A percentile compares a stretch with the other conserved stretches of the same genome.
Evolutionary conservation across 257 asterid genomes (phyloP).

Genomic region (Osmanthus fragrans): DNA sequence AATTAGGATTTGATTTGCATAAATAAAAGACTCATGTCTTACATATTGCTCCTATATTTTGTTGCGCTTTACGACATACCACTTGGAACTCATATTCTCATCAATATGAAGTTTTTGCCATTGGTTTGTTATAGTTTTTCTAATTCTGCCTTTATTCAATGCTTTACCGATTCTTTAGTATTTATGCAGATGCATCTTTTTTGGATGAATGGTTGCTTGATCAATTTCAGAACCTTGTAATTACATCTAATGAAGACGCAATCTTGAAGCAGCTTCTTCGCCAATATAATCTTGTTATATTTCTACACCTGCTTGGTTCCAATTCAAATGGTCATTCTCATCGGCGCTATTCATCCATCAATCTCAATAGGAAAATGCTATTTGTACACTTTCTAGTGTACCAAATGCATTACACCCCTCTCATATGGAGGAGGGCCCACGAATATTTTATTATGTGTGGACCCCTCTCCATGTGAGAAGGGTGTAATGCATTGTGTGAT

Average conservation of each 20-base stretch:
- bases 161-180: conserved; percentile 30
- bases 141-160: neutral
- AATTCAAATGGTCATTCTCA: conserved; percentile 99
- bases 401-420: no score
- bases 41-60: conserved; percentile 86
- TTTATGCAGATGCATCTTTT: conserved; percentile 89
- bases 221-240: conserved; percentile 77
- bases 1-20: no score
- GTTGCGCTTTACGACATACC: conserved; percentile 83
- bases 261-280: conserved; percentile 76
- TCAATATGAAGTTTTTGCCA: conserved; percentile 93
- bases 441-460: no score
- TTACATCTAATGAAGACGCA: conserved; percentile 71
- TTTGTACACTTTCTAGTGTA: no score
- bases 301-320: conserved; percentile 91
- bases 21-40: no score
- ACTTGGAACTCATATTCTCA: conserved; percentile 86
- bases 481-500: no score
- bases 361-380: no score
- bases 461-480: no score
- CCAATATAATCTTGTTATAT: conserved; percentile 81
- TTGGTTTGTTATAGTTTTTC: conserved; percentile 57
- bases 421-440: no score
- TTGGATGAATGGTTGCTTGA: conserved; percentile 97
- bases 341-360: conserved; percentile 85